Evolutionary conservation across 1,139 yeast genomes (phyloP), one percentile per base, ranked within the genome.

Genomic region (Meyerozyma smithsonii): DNA sequence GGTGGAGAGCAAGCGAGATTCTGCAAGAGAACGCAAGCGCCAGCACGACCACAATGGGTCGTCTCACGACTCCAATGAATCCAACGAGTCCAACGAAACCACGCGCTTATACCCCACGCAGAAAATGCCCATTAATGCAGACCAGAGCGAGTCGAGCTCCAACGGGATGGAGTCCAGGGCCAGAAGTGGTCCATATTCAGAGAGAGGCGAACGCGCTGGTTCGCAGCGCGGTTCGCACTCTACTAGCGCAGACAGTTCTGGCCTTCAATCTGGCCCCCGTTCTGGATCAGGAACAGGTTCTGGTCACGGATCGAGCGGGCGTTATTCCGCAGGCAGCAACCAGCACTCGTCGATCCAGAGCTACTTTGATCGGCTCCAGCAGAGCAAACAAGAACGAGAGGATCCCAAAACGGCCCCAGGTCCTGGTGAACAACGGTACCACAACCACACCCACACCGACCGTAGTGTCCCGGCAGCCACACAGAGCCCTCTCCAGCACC

Each of bases 1-100:
- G 15, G 58, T 59, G 33, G 64, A 61, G 34, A 44, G 46, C 35
- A 46, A 47, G 18, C 34, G 33, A 28, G 23, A 26, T 6, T 28
- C 37, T 12, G 37, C 26, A 8, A 8, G 34, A 10, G 32, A 24
- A 12, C 33, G 26, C 28, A 37, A 36, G 14, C 15, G n/a, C 28
- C 18, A 6, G 7, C 35, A 28, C n/a, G 36, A 23, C 23, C 14
- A 23, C 20, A 17, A 20, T 23, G 19, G 21, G 28, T 19, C n/a
- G n/a, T n/a, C 26, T 15, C 32, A 28, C 23, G 12, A 11, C 26
- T 19, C 35, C 36, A 30, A 14, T 15, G 30, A 8, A 35, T 32
- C 36, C n/a, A 30, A 30, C 10, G 34, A 30, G 21, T 30, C 34
- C 34, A 30, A 20, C 20, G 3, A 16, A n/a, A n/a, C n/a, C n/a